phyloP scores from a whole-genome alignment of 768 basidiomycete species.

The Clitopilus hobsonii region DNA sequence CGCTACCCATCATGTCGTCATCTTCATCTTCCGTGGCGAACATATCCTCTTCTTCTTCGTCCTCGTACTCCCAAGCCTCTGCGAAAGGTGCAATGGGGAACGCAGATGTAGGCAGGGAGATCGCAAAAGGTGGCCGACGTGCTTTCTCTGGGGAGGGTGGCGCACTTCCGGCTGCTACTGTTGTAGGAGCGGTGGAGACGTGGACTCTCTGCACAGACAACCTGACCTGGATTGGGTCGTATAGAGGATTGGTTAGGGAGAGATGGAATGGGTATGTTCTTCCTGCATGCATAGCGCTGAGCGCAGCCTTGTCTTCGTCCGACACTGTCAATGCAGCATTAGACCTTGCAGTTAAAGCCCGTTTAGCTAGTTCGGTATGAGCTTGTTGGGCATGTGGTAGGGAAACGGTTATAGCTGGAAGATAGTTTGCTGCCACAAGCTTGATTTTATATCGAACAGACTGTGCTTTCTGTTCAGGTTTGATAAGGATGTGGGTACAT shows the following conservation, averaged over 20 bases:
- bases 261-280: conserved; percentile 86
- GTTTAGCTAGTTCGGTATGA: conserved; percentile 37
- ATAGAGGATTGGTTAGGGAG: conserved; percentile 90
- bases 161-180: conserved; percentile 22
- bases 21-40: conserved; percentile 67
- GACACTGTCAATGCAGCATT: conserved; percentile 33
- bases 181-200: conserved; percentile 33
- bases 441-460: conserved; percentile 97
- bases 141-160: conserved; percentile 45
- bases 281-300: conserved; percentile 59
- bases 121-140: conserved; percentile 69
- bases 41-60: conserved; percentile 94
- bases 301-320: conserved; percentile 34
- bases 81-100: conserved; percentile 89
- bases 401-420: conserved; percentile 77
- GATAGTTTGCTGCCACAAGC: conserved; percentile 90
- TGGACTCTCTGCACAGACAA: conserved; percentile 73
- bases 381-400: conserved; percentile 53
- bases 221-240: conserved; percentile 92
- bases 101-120: conserved; percentile 70
- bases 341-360: conserved; percentile 21
- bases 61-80: conserved; percentile 98
- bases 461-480: conserved; percentile 96
- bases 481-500: conserved; percentile 95
- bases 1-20: conserved; percentile 30